These are phyloP conservation scores for Lyophyllum decastes DNA, from an alignment of 768 basidiomycete genomes.

Conservation along the genomic window DNA sequence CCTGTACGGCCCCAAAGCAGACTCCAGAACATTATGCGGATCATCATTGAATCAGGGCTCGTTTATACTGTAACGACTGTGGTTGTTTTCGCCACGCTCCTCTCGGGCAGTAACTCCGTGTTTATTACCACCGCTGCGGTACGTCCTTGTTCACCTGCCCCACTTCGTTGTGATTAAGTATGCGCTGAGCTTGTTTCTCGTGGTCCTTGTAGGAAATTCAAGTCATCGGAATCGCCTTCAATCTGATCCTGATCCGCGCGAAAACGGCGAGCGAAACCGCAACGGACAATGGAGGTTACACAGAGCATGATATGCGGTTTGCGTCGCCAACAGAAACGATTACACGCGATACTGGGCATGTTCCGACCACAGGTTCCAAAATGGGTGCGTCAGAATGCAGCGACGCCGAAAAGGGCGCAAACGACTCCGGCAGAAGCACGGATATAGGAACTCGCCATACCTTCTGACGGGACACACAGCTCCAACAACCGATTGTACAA, in stretches of 20 bases:
- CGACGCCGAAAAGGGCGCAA: no score
- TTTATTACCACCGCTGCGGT: neutral
- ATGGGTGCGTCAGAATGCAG: no score
- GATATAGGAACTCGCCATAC: no score
- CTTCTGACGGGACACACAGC: no score
- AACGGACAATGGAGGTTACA: neutral
- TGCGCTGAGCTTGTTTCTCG: no score
- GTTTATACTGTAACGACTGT: slow-evolving; percentile 30
- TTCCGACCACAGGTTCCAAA: no score
- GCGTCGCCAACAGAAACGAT: no score
- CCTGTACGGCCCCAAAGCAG: neutral
- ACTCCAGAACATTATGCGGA: slow-evolving; percentile 27
- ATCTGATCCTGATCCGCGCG: neutral
- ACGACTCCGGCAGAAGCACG: no score
- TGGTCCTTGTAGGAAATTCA: neutral
- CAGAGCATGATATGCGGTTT: no score
- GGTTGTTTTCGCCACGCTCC: neutral
- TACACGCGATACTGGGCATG: no score
- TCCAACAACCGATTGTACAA: no score
- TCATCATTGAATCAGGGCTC: slow-evolving; percentile 41
- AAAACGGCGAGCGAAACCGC: neutral
- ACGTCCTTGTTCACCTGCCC: neutral
- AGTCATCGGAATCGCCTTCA: neutral
- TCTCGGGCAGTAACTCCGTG: neutral
- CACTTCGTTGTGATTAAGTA: no score